Percentiles rank a stretch among this genome's conserved stretches.
phyloP scores from a whole-genome alignment of 2,329 filamentous ascomycete species.

The Apiospora malaysiana region DNA sequence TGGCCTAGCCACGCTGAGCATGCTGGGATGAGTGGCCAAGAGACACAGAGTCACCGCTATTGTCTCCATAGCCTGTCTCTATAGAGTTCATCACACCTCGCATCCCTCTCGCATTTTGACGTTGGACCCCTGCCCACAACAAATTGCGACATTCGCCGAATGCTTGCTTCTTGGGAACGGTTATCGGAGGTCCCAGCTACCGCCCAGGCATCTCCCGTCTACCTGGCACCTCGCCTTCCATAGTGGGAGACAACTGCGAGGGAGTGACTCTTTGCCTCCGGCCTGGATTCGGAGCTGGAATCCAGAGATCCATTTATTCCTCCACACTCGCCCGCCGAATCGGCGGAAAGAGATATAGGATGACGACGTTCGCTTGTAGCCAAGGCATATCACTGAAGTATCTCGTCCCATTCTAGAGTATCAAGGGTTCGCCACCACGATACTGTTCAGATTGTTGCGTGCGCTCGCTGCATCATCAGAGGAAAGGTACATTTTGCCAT shows the following conservation, averaged over 20 bases:
- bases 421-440: background rate
- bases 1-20: background rate
- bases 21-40: background rate
- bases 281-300: slow-evolving; percentile 13
- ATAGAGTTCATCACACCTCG: background rate
- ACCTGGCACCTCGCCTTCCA: background rate
- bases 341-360: background rate
- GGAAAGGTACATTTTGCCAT: background rate
- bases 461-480: background rate
- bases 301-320: background rate
- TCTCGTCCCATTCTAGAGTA: background rate
- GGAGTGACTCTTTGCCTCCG: background rate
- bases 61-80: slow-evolving; percentile 10
- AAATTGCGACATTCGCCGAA: background rate
- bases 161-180: slow-evolving; percentile 11
- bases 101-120: background rate
- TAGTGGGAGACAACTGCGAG: background rate
- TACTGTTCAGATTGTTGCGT: no score
- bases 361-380: background rate
- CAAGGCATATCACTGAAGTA: background rate
- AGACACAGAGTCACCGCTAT: slow-evolving; percentile 2
- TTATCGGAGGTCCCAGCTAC: background rate
- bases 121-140: background rate
- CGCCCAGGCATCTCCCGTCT: background rate
- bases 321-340: slow-evolving; percentile 4